A percentile compares a stretch with the other conserved stretches of the same genome.
phyloP scores from a whole-genome alignment of 192 early-diverging fungal species.

The Linnemannia schmuckeri region DNA sequence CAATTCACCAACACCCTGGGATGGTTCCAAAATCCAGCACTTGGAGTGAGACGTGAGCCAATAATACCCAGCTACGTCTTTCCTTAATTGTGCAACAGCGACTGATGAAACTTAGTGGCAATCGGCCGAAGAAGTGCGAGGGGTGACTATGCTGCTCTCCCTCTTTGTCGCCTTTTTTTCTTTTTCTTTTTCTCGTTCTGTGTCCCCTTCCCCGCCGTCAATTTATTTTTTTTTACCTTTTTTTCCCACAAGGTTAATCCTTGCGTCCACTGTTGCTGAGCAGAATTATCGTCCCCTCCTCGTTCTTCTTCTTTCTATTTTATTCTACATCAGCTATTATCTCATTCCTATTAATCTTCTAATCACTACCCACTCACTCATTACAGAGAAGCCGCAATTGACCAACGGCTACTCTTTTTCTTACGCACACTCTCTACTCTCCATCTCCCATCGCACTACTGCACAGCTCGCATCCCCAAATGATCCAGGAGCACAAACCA shows the following conservation, averaged over 20 bases:
- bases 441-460: background rate
- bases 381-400: background rate
- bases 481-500: constrained; percentile 1
- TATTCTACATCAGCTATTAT: background rate
- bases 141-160: too few species aligned
- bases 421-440: background rate
- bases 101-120: too few species aligned
- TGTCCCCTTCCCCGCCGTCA: background rate
- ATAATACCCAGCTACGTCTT: too few species aligned
- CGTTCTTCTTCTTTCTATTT: background rate
- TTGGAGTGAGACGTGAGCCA: too few species aligned
- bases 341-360: background rate
- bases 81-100: too few species aligned
- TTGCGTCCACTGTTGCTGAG: background rate
- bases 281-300: background rate
- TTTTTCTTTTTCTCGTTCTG: background rate
- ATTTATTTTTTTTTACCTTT: background rate
- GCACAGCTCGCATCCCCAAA: background rate
- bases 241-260: background rate
- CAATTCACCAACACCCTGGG: too few species aligned
- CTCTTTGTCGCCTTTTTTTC: background rate
- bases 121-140: too few species aligned
- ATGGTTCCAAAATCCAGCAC: too few species aligned
- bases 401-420: background rate
- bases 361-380: background rate